Conservation (phyloP, 441 rosid species). For the Brassica hybrid region DNA sequence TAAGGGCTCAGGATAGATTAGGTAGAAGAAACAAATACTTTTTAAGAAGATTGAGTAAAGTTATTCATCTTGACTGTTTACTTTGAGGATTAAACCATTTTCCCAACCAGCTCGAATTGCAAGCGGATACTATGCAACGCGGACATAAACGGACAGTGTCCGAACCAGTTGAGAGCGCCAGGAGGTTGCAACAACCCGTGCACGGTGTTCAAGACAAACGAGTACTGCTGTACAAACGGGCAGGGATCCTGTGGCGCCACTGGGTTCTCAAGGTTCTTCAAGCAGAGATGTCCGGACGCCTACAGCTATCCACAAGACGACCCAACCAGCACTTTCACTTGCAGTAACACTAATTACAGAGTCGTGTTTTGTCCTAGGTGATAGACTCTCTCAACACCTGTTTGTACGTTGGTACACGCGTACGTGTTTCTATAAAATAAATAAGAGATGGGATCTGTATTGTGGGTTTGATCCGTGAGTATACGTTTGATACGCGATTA, state of each 20-base stretch:
- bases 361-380: constrained; percentile 39
- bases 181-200: constrained; percentile 62
- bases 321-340: constrained; percentile 57
- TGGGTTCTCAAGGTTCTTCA: constrained; percentile 47
- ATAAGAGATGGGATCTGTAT: neutral
- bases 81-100: too few species aligned
- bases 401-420: neutral
- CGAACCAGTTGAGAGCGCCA: constrained; percentile 27
- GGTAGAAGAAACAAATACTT: too few species aligned
- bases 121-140: constrained; percentile 48
- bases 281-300: constrained; percentile 56
- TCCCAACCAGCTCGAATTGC: constrained; percentile 26
- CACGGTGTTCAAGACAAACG: constrained; percentile 42
- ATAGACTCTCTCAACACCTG: neutral
- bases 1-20: too few species aligned
- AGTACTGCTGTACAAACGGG: constrained; percentile 55
- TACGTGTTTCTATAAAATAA: neutral
- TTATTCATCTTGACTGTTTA: too few species aligned
- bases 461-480: neutral
- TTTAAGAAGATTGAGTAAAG: too few species aligned
- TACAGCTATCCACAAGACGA: constrained; percentile 68
- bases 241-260: constrained; percentile 42
- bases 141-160: constrained; percentile 55
- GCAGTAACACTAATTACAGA: constrained; percentile 49
- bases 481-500: neutral